Conservation (phyloP, 164 flowering plant genomes). For the Chimonanthus praecox region DNA sequence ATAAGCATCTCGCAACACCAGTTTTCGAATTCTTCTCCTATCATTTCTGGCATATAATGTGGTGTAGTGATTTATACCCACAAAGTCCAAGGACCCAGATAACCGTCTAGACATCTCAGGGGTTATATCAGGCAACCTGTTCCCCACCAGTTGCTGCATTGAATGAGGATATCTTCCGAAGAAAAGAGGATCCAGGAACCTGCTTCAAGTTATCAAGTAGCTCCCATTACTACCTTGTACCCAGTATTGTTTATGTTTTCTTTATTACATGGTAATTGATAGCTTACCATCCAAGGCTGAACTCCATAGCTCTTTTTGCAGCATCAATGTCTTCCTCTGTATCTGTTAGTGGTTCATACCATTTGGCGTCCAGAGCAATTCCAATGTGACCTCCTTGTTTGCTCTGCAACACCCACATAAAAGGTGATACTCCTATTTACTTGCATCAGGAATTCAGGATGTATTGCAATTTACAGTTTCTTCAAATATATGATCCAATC, state of each 20-base stretch:
- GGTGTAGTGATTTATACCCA: constrained; percentile 88
- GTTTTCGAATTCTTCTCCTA: constrained; percentile 40
- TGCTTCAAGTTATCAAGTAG: constrained; percentile 25
- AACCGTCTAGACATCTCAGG: constrained; percentile 34
- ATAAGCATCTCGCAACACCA: constrained; percentile 59
- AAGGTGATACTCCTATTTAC: background rate
- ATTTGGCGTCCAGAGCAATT: constrained; percentile 72
- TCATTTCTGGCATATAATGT: constrained; percentile 69
- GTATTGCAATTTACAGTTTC: background rate
- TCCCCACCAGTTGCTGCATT: constrained; percentile 57
- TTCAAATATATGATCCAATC: no score
- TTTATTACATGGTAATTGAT: background rate
- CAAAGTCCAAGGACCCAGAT: constrained; percentile 54
- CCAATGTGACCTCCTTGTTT: constrained; percentile 71
- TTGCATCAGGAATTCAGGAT: background rate
- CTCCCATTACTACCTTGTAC: background rate
- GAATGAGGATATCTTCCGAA: constrained; percentile 74
- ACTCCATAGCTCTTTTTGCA: constrained; percentile 76
- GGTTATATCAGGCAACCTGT: constrained; percentile 57
- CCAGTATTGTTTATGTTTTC: no score
- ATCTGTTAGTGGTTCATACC: constrained; percentile 77
- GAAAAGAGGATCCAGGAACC: constrained; percentile 89
- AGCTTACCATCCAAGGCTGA: constrained; percentile 74
- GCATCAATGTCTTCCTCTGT: constrained; percentile 70
- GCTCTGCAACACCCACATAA: constrained; percentile 26